Evolutionary conservation across 768 basidiomycete species (phyloP).

Genomic region (Fistulinella prunicolor): DNA sequence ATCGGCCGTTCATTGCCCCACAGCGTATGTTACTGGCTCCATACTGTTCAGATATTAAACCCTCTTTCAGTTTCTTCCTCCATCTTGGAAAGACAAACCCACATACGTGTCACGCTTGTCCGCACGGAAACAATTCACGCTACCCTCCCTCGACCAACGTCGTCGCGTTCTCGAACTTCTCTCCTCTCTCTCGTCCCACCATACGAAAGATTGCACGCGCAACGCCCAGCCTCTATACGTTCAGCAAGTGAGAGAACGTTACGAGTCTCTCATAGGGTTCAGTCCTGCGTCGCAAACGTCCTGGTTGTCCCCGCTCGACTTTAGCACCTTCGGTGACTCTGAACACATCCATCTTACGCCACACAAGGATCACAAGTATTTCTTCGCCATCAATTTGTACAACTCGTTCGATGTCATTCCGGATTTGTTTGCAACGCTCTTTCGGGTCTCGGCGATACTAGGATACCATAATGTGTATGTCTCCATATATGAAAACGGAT

Average conservation of each 20-base stretch:
- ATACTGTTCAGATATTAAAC: not conserved
- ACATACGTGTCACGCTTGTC: slow-evolving; percentile 46
- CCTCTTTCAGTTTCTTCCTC: slow-evolving; percentile 22
- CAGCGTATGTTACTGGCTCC: slow-evolving; percentile 23
- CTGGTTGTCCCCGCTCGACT: slow-evolving; percentile 59
- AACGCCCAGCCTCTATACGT: slow-evolving; percentile 80
- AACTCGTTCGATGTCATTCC: slow-evolving; percentile 99
- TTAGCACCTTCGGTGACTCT: slow-evolving; percentile 39
- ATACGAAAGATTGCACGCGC: slow-evolving; percentile 90
- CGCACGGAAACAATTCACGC: slow-evolving; percentile 59
- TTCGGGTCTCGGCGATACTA: slow-evolving; percentile 85
- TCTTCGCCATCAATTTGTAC: slow-evolving; percentile 98
- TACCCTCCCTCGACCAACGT: slow-evolving; percentile 84
- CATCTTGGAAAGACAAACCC: slow-evolving; percentile 56
- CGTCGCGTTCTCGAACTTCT: slow-evolving; percentile 83
- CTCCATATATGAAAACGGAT: slow-evolving; percentile 99
- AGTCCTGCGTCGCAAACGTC: slow-evolving; percentile 53
- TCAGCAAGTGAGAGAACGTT: slow-evolving; percentile 83
- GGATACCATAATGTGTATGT: slow-evolving; percentile 99
- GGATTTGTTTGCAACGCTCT: slow-evolving; percentile 94
- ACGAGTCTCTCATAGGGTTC: slow-evolving; percentile 80
- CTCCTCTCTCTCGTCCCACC: slow-evolving; percentile 82
- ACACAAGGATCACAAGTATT: slow-evolving; percentile 88
- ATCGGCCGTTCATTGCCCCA: slow-evolving; percentile 49
- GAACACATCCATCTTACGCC: slow-evolving; percentile 38